Percentiles rank a stretch among this genome's conserved stretches.
Conservation (phyloP, 371 early-diverging fungal genomes). For the Blyttiomyces sp. region DNA sequence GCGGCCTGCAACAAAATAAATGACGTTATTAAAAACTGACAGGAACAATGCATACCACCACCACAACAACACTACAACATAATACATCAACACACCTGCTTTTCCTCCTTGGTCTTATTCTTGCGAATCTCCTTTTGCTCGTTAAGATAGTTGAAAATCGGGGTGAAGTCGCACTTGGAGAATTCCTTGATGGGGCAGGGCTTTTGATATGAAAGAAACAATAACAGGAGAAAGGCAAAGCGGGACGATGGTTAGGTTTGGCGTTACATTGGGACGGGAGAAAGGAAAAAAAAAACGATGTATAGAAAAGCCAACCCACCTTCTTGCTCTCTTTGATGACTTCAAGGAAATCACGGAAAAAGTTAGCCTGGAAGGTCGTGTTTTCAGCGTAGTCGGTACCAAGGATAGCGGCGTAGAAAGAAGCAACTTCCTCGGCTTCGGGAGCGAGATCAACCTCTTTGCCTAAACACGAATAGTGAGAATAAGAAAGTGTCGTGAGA, state of each 20-base stretch:
- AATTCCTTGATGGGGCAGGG: constrained; percentile 73
- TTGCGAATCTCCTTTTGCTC: constrained; percentile 76
- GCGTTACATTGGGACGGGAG: no score
- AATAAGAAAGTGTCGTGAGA: no score
- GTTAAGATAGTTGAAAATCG: constrained; percentile 78
- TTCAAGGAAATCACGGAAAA: constrained; percentile 81
- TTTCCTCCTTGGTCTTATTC: constrained; percentile 85
- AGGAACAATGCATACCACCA: background rate
- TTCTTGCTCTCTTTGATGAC: constrained; percentile 63
- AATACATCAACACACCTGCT: constrained; percentile 58
- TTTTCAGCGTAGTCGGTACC: constrained; percentile 84
- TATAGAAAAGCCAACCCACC: constrained; percentile 43
- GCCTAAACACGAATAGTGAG: background rate
- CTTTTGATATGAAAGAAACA: constrained; percentile 28
- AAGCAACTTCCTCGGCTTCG: constrained; percentile 91
- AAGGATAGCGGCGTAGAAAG: constrained; percentile 86
- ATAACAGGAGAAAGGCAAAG: background rate
- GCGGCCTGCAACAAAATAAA: background rate
- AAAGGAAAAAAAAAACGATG: constrained; percentile 4
- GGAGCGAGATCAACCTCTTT: constrained; percentile 63
- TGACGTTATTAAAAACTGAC: background rate
- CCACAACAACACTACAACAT: no score
- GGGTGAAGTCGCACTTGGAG: constrained; percentile 85
- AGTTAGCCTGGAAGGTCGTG: constrained; percentile 82
- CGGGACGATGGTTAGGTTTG: no score